These are phyloP conservation scores for Phytophthora cryptogea DNA, from an alignment of 352 stramenopile species.

Conservation along the genomic window DNA sequence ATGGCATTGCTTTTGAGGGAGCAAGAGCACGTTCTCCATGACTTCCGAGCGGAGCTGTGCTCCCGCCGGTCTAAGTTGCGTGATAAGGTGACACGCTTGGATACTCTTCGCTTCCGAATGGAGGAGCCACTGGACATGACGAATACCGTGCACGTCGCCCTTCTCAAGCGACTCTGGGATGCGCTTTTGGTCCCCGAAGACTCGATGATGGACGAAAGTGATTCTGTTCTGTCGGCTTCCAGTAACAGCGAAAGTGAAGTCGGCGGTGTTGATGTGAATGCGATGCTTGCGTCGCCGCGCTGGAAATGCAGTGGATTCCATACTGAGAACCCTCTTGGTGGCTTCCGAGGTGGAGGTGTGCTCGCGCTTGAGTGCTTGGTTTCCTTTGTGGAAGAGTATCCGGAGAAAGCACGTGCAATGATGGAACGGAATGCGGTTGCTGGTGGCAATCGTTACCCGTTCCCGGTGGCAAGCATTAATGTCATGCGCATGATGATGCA, in stretches of 20 bases:
- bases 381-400: conserved; percentile 81
- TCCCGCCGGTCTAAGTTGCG: conserved; percentile 47
- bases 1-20: conserved; percentile 69
- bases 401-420: conserved; percentile 74
- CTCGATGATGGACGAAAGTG: conserved; percentile 25
- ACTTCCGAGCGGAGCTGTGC: conserved; percentile 68
- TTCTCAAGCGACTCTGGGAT: conserved; percentile 79
- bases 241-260: conserved; percentile 29
- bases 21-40: conserved; percentile 53
- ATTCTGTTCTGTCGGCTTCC: conserved; percentile 20
- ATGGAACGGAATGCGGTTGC: conserved; percentile 74
- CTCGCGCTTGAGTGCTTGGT: conserved; percentile 75
- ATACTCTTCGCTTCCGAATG: conserved; percentile 74
- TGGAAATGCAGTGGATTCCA: conserved; percentile 81
- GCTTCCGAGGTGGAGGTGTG: conserved; percentile 76
- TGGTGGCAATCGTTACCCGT: conserved; percentile 80
- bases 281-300: conserved; percentile 60
- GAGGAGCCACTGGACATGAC: conserved; percentile 65
- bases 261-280: conserved; percentile 45
- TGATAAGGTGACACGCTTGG: conserved; percentile 68
- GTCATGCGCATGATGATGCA: conserved; percentile 88
- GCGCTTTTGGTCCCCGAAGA: conserved; percentile 45
- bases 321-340: conserved; percentile 76
- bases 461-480: conserved; percentile 85
- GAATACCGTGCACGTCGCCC: conserved; percentile 51